These are phyloP conservation scores for Exsudoporus floridanus DNA, from an alignment of 1,284 basidiomycete genomes.

Conservation along the genomic window DNA sequence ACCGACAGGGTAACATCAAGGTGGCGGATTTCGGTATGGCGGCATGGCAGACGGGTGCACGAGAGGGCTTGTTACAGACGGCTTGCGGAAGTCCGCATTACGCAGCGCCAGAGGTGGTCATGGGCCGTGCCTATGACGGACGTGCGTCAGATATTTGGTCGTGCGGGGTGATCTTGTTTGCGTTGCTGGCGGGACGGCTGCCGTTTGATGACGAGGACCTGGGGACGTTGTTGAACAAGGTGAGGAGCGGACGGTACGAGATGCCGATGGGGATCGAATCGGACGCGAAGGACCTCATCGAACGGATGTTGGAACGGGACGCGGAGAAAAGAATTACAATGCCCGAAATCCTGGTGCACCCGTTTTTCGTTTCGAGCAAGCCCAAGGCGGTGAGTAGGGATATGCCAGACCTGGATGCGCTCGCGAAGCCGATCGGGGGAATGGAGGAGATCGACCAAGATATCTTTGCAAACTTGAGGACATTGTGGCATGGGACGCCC, in stretches of 20 bases:
- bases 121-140: slow-evolving; percentile 86
- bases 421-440: slow-evolving; percentile 63
- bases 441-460: slow-evolving; percentile 79
- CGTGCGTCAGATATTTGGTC: slow-evolving; percentile 96
- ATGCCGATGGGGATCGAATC: slow-evolving; percentile 82
- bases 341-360: slow-evolving; percentile 81
- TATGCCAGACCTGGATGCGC: slow-evolving; percentile 66
- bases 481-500: slow-evolving; percentile 81
- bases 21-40: slow-evolving; percentile 99
- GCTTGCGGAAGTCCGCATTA: slow-evolving; percentile 97
- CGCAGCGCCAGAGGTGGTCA: slow-evolving; percentile 93
- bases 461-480: slow-evolving; percentile 87
- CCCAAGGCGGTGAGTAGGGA: slow-evolving; percentile 51
- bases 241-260: slow-evolving; percentile 78
- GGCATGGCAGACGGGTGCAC: slow-evolving; percentile 73
- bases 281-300: slow-evolving; percentile 80
- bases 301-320: slow-evolving; percentile 86
- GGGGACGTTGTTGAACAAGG: slow-evolving; percentile 76
- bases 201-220: slow-evolving; percentile 94
- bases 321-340: slow-evolving; percentile 85
- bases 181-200: slow-evolving; percentile 84
- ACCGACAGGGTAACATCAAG: slow-evolving; percentile 87
- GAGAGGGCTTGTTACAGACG: slow-evolving; percentile 74
- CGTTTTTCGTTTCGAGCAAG: slow-evolving; percentile 79
- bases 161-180: slow-evolving; percentile 95